phyloP scores from a whole-genome alignment of 2,329 filamentous ascomycete species.

The Berkeleyomyces rouxiae region DNA sequence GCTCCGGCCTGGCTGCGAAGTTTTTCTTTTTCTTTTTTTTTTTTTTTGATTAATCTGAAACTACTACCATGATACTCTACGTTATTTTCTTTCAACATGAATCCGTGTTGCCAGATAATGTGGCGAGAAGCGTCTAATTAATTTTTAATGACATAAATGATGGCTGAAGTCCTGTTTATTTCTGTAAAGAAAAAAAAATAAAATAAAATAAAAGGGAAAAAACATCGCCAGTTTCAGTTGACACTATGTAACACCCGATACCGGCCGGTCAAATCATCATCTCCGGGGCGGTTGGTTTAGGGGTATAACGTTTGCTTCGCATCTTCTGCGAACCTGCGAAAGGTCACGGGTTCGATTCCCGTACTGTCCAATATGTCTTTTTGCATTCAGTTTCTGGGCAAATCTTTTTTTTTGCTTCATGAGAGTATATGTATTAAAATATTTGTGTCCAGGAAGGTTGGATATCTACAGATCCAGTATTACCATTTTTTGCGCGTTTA shows the following conservation, averaged over 20 bases:
- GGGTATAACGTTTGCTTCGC: slow-evolving; percentile 12
- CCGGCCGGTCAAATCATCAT: background rate
- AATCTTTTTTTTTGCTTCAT: background rate
- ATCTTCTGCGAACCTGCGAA: slow-evolving; percentile 10
- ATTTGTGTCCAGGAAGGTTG: background rate
- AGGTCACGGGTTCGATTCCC: slow-evolving; percentile 13
- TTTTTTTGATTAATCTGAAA: background rate
- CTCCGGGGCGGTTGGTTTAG: slow-evolving; percentile 12
- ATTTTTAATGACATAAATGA: too few species aligned
- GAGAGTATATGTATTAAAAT: background rate
- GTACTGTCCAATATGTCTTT: slow-evolving; percentile 7
- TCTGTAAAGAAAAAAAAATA: background rate
- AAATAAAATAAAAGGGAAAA: background rate
- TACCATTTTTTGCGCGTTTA: too few species aligned
- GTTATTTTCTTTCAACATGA: background rate
- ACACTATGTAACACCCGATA: background rate
- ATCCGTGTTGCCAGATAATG: too few species aligned
- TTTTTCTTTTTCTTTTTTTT: background rate
- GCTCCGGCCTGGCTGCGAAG: background rate
- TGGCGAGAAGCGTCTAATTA: too few species aligned
- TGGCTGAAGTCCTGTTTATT: too few species aligned
- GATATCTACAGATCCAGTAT: too few species aligned
- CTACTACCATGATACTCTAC: background rate
- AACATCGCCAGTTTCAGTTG: background rate
- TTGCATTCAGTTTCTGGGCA: background rate